Conservation (phyloP, 2,329 filamentous ascomycete genomes). For the Colletotrichum sp. region DNA sequence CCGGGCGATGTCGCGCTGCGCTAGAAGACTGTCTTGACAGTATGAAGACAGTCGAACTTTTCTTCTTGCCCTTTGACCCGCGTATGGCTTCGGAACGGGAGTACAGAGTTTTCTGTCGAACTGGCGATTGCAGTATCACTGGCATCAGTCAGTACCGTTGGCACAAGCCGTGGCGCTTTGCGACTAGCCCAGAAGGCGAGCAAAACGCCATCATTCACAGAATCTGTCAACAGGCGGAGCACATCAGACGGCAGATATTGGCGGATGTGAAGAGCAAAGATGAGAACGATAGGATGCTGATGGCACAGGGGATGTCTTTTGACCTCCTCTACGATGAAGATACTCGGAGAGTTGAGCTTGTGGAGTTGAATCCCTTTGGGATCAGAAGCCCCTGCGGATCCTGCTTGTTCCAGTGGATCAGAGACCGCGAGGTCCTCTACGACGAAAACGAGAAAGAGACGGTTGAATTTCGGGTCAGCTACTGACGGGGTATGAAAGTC, state of each 20-base stretch:
- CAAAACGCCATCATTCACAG: background rate
- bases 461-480: background rate
- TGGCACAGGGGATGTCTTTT: conserved; percentile 44
- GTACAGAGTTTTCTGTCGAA: conserved; percentile 49
- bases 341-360: conserved; percentile 30
- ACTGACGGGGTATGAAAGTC: background rate
- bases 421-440: conserved; percentile 40
- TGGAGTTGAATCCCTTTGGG: conserved; percentile 52
- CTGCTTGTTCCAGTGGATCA: conserved; percentile 51
- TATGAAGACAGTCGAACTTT: background rate
- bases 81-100: conserved; percentile 42
- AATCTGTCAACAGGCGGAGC: background rate
- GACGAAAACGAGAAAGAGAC: conserved; percentile 23
- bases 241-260: background rate
- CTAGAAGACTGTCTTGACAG: background rate
- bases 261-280: background rate
- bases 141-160: conserved; percentile 47
- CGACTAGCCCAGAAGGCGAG: background rate
- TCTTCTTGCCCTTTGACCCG: background rate
- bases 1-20: background rate
- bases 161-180: conserved; percentile 38
- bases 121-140: conserved; percentile 33
- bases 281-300: background rate
- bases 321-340: conserved; percentile 43
- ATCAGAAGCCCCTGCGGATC: conserved; percentile 47